Base-by-base conservation (phyloP, 176 grass and related monocot species). In the Eleusine coracana region DNA sequence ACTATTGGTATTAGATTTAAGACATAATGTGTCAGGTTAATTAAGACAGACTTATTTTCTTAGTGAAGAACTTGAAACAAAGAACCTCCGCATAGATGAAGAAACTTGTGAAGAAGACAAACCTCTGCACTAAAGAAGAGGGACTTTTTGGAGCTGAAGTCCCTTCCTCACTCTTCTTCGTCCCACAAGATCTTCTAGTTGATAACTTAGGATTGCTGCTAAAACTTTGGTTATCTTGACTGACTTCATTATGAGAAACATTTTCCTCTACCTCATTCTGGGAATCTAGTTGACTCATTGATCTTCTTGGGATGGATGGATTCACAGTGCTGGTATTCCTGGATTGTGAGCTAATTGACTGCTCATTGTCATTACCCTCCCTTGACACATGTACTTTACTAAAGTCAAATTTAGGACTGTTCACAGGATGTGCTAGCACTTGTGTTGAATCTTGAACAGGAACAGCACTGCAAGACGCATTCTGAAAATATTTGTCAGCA, bases 311-410 rank as follows among this genome's bases (percentile, higher is more conserved):
- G 80, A 86, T 66, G 87, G 70, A 82, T 45, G 87, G 85, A 82
- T 79, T 91, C 60, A 85, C 83, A 82, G 80, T 76, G 58, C 83
- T 93, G 21, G 67, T 78, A 74, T 84, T 89, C 66, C 65, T 86
- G 77, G 92, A 91, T 84, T 87, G 90, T 48, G 61, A 92, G 88
- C 88, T 83, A 79, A 76, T 72, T 44, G 51, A 73, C 62, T 71
- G 66, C 65, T 42, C 74, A 77, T 36, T 71, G 70, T 78, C 83
- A 77, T 80, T 90, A 82, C 80, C 80, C 80, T 90, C 81, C 54
- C 73, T 88, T 54, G 78, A 74, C 41, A 81, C 16, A 70, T 81
- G 82, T 73, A 52, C 37, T 76, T 91, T 85, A 64, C 80, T 49
- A 73, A 63, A 60, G 41, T 80, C 61, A 29, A 60, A 56, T 13